Conservation (phyloP, 2,329 filamentous ascomycete species). For the Calonectria hongkongensis region DNA sequence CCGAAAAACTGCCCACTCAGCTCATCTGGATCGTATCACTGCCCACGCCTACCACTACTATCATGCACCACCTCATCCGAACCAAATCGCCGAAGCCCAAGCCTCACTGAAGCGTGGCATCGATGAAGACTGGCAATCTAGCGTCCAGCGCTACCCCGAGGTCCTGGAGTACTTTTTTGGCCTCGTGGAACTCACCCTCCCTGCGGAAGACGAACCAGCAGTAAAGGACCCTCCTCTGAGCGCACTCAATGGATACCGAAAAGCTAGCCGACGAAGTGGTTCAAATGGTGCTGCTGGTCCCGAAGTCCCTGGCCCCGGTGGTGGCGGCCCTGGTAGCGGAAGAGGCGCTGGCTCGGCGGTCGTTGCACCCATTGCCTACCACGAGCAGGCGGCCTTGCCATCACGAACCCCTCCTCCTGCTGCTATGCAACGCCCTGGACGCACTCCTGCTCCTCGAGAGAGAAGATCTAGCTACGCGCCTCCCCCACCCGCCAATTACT, state of each 20-base stretch:
- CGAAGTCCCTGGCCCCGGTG: not conserved
- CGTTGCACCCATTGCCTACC: conserved; percentile 52
- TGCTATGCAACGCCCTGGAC: conserved; percentile 49
- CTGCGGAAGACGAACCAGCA: conserved; percentile 75
- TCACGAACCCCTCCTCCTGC: conserved; percentile 52
- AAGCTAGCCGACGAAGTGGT: conserved; percentile 64
- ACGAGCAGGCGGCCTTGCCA: conserved; percentile 52
- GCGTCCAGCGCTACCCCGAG: conserved; percentile 85
- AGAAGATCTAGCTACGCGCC: conserved; percentile 49
- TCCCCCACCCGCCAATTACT: conserved; percentile 51
- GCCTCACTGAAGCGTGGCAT: conserved; percentile 82
- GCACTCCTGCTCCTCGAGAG: conserved; percentile 54
- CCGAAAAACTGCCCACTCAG: conserved; percentile 74
- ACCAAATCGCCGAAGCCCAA: conserved; percentile 79
- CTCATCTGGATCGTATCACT: conserved; percentile 74
- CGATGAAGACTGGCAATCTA: conserved; percentile 86
- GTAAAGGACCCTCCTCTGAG: conserved; percentile 78
- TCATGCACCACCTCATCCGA: conserved; percentile 74
- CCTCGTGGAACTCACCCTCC: conserved; percentile 80
- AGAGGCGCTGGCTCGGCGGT: conserved; percentile 48
- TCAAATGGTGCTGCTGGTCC: conserved; percentile 60
- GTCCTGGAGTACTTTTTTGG: conserved; percentile 88
- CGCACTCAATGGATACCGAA: conserved; percentile 69
- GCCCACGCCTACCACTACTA: conserved; percentile 75
- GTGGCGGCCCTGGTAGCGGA: not conserved